Evolutionary conservation across 192 early-diverging fungal species (phyloP), one percentile per base, ranked within the genome.

Genomic region (Glomus cerebriforme): DNA sequence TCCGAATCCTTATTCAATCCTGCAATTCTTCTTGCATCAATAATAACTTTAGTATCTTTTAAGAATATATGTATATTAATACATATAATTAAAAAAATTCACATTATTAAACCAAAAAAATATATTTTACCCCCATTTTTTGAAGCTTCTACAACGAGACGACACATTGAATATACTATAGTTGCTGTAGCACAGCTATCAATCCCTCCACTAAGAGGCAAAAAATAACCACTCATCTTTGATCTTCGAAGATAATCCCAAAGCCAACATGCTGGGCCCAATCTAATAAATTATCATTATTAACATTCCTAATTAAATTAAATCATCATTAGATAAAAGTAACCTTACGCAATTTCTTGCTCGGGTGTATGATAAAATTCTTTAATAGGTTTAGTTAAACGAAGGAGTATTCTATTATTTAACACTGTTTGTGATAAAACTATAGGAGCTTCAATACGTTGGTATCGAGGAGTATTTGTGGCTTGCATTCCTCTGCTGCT

Each of bases 211-310:
- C 95, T 96, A 59, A 99, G 84, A 22, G 98, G 97, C 69, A 99
- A 84, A 79, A 99, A 99, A 87, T 91, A 98, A 1, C 98, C 98
- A 9, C 90, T 90, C 15, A 90, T 89, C 62, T 94, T 93, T 32
- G 97, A 96, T 29, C 98, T 86, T 9, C 98, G 89, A 45, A 99
- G 86, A 79, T 99, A 99, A 82, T 99, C 98, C 98, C 98, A 99
- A 27, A 99, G 88, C 98, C 98, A 99, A 88, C 98, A 99, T 2
- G 98, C 97, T 27, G 97, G 97, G 19, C 97, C 97, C 67, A 95
- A 79, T 13, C 88, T 92, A 65, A 79, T 39, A n/a, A 49, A 45
- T 45, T 22, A 35, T 34, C 19, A 2, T 22, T 13, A 76, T 35
- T 81, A 43, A n/a, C 49, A 82, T 32, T 12, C 9, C 22, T n/a